phyloP scores from a whole-genome alignment of 495 filamentous ascomycete genomes.

The Neurospora tetrasperma region DNA sequence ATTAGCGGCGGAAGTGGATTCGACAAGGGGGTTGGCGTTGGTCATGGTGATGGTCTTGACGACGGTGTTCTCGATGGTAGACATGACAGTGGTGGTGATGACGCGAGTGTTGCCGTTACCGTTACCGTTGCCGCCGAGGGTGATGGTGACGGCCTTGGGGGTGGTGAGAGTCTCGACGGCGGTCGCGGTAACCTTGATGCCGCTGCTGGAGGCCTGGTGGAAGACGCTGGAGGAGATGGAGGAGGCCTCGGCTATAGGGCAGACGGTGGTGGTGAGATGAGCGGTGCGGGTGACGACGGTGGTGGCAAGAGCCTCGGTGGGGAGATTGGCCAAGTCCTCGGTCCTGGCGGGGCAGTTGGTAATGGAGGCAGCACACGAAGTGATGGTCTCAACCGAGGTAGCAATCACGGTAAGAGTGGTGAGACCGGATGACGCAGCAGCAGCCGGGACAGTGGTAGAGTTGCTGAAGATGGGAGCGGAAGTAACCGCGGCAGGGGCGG shows the following conservation, averaged over 20 bases:
- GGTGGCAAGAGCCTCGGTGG: slow-evolving; percentile 20
- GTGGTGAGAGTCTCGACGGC: slow-evolving; percentile 16
- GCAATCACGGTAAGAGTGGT: slow-evolving; percentile 42
- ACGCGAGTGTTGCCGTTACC: slow-evolving; percentile 24
- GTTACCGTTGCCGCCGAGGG: slow-evolving; percentile 28
- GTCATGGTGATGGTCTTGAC: slow-evolving; percentile 15
- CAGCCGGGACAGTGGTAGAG: background rate
- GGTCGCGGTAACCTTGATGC: slow-evolving; percentile 10
- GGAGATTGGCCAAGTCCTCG: slow-evolving; percentile 22
- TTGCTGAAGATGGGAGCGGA: slow-evolving; percentile 5
- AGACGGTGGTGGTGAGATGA: slow-evolving; percentile 34
- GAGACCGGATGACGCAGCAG: slow-evolving; percentile 10
- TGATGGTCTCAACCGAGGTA: slow-evolving; percentile 51
- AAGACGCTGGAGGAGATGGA: slow-evolving; percentile 32
- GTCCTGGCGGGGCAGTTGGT: slow-evolving; percentile 51
- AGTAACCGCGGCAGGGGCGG: slow-evolving; percentile 6
- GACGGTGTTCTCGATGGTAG: slow-evolving; percentile 22
- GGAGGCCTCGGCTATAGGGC: slow-evolving; percentile 32
- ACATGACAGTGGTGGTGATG: slow-evolving; percentile 28
- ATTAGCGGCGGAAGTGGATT: slow-evolving; percentile 18
- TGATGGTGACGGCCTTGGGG: slow-evolving; percentile 25
- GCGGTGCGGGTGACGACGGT: slow-evolving; percentile 35
- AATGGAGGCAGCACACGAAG: slow-evolving; percentile 50
- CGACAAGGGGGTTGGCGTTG: background rate
- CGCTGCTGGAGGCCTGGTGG: slow-evolving; percentile 22